A percentile compares a stretch with the other conserved stretches of the same genome.
Conservation (phyloP, 192 early-diverging fungal genomes). For the Backusella morwellensis region DNA sequence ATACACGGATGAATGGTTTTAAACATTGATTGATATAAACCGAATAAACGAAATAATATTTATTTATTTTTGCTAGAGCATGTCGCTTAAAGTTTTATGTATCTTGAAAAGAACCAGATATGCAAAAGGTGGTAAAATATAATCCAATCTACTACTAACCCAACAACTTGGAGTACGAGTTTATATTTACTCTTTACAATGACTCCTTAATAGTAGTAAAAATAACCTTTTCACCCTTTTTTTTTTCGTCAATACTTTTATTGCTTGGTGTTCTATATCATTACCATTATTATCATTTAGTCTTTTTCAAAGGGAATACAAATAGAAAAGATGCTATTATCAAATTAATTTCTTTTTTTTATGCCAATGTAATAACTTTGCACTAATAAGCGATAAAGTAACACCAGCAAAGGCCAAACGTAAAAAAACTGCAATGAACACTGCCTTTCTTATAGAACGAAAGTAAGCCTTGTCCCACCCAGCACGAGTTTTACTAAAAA, state of each 20-base stretch:
- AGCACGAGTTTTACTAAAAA: conserved; percentile 1
- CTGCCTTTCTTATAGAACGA: conserved; percentile 15
- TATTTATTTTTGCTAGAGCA: not conserved
- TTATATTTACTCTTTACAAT: not conserved
- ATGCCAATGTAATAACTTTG: not conserved
- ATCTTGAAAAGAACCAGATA: not conserved
- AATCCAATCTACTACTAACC: not conserved
- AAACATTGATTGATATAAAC: not conserved
- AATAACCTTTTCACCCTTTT: not conserved
- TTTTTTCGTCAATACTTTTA: no score
- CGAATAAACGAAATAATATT: not conserved
- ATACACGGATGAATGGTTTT: not conserved
- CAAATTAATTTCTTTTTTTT: not conserved
- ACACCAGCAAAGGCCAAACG: conserved; percentile 1
- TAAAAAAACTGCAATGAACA: conserved; percentile 12
- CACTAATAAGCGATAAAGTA: not conserved
- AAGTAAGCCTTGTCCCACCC: conserved; percentile 14
- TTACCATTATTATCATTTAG: not conserved
- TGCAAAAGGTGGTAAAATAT: not conserved
- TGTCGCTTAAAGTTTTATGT: not conserved
- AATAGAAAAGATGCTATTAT: not conserved
- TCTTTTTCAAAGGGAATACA: not conserved
- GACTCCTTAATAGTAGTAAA: not conserved
- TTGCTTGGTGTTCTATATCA: no score
- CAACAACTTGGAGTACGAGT: not conserved